Evolutionary conservation across 768 basidiomycete genomes (phyloP).

Genomic region (Termitomyces eurrhizus): DNA sequence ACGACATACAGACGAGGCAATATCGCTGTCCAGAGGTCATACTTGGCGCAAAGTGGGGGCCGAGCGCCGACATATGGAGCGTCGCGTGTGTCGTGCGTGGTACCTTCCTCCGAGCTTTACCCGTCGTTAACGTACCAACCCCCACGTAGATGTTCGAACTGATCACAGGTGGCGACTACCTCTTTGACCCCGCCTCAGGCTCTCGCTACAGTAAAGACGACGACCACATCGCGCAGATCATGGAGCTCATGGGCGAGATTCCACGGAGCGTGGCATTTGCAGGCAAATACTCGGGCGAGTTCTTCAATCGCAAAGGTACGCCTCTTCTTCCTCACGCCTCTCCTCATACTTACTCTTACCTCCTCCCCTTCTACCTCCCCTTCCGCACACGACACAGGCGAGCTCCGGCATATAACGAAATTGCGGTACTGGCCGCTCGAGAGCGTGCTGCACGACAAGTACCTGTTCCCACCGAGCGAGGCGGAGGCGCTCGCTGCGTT

Average conservation of each 20-base stretch:
- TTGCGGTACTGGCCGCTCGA: conserved; percentile 89
- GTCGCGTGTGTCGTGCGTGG: conserved; percentile 84
- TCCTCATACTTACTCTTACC: too few relatives aligned
- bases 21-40: conserved; percentile 98
- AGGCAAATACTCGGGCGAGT: conserved; percentile 92
- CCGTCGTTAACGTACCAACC: too few relatives aligned
- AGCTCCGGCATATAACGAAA: conserved; percentile 92
- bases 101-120: neutral
- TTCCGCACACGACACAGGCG: conserved; percentile 50
- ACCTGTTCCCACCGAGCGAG: conserved; percentile 82
- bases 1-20: conserved; percentile 97
- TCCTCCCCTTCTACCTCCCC: too few relatives aligned
- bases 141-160: conserved; percentile 83
- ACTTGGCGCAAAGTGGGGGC: conserved; percentile 92
- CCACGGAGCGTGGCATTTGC: conserved; percentile 79
- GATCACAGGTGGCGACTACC: conserved; percentile 94
- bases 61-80: conserved; percentile 96
- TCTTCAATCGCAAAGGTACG: conserved; percentile 94
- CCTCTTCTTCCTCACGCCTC: too few relatives aligned
- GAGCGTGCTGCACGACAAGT: conserved; percentile 88
- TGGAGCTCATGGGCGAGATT: conserved; percentile 91
- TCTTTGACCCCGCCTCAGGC: conserved; percentile 96
- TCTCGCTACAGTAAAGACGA: conserved; percentile 95
- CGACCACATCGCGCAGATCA: conserved; percentile 96
- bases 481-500: conserved; percentile 80